Evolutionary conservation across 2,329 filamentous ascomycete species (phyloP), one percentile per base, ranked within the genome.

Genomic region (Pseudogymnoascus sp.): DNA sequence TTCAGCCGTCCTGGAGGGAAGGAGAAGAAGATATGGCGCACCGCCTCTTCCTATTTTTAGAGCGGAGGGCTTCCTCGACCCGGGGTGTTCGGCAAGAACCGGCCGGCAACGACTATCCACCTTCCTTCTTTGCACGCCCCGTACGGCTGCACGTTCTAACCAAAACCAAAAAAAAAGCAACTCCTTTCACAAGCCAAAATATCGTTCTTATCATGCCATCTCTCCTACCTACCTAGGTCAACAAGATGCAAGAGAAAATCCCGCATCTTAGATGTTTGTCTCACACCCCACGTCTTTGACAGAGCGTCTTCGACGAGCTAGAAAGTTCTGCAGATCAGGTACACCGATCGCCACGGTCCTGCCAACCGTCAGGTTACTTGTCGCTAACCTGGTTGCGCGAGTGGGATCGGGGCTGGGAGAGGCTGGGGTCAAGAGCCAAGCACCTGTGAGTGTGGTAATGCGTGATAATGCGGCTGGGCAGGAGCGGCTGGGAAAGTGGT

Each of bases 301-400:
- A 33, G 8, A 18, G 47, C 8, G 10, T 10, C 47, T 12, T 33
- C 28, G 6, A 56, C n/a, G 25, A 18, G 25, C 47, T 56, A 56
- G 47, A 56, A 56, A 56, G 47, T 56, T 56, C 47, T 33, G 47
- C 10, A 56, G 47, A 56, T 56, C 47, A 56, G 47, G 47, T 33
- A 56, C 47, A 56, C 47, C 47, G 47, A 56, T 56, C 47, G n/a
- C 5, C 47, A 8, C 4, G n/a, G 25, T 53, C 25, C 47, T 53
- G 47, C 23, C 47, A 53, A 16, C 47, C 21, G 47, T n/a, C 47
- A 53, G 18, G 47, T 53, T 53, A 25, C 25, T 16, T 31, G 47
- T 31, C 4, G 47, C 47, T 10, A 56, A 18, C 47, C 47, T 56
- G 47, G 47, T 5, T 56, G 47, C 14, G 14, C 7, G 47, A 53